Conservation (phyloP, 2,329 filamentous ascomycete genomes). For the Aspergillus sp. region DNA sequence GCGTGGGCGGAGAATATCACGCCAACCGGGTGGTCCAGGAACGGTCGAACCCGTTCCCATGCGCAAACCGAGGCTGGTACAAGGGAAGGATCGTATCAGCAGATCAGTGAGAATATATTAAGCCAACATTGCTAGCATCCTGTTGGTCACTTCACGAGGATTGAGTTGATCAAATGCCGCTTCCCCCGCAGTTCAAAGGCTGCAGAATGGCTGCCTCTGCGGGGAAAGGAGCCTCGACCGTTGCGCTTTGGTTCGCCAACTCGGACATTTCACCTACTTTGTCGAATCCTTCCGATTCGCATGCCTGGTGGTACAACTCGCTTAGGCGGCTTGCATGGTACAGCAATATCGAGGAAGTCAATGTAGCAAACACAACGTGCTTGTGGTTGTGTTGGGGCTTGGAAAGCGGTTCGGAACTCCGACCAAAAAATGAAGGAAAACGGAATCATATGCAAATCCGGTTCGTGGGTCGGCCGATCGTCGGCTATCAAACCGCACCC, state of each 20-base stretch:
- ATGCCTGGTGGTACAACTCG: background rate
- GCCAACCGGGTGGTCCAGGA: background rate
- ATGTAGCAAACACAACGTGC: background rate
- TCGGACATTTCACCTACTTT: background rate
- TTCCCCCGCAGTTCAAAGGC: background rate
- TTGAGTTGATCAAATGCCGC: background rate
- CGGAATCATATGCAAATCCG: background rate
- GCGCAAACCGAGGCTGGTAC: constrained; percentile 5
- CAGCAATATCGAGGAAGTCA: background rate
- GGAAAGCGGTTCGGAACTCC: background rate
- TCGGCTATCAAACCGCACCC: background rate
- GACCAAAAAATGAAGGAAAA: background rate
- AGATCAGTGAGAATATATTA: background rate
- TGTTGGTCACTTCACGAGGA: background rate
- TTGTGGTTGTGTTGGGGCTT: background rate
- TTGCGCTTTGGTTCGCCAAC: background rate
- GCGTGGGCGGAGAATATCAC: background rate
- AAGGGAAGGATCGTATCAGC: background rate
- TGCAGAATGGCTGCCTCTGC: background rate
- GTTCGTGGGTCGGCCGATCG: constrained; percentile 2
- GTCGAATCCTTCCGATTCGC: background rate
- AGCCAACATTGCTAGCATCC: background rate
- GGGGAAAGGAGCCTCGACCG: constrained; percentile 8
- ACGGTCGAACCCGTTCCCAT: background rate
- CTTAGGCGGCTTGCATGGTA: background rate